Conservation (phyloP, 805 yeast species). For the Saturnispora sanitii region DNA sequence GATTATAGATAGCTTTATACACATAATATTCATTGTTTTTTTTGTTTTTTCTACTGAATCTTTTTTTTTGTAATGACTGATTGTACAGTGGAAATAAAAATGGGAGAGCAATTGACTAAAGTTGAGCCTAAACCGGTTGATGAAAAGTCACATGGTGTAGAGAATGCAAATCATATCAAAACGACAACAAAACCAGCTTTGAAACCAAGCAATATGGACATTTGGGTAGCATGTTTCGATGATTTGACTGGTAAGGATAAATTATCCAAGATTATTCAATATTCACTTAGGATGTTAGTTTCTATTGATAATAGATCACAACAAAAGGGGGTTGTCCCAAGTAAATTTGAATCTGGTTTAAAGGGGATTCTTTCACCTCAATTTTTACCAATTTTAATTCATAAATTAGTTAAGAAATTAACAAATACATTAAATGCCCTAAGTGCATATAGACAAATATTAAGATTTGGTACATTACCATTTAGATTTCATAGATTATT, state of each 20-base stretch:
- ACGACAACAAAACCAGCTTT: background rate
- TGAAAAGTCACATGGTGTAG: background rate
- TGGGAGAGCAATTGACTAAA: background rate
- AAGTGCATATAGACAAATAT: constrained; percentile 52
- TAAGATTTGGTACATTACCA: constrained; percentile 65
- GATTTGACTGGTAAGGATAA: constrained; percentile 60
- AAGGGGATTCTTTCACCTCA: too few relatives aligned
- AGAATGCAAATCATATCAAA: background rate
- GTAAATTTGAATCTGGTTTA: too few relatives aligned
- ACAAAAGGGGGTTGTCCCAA: background rate
- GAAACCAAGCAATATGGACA: constrained; percentile 8
- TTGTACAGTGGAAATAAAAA: background rate
- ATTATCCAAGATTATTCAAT: constrained; percentile 54
- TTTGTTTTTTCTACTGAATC: too few relatives aligned
- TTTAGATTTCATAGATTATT: constrained; percentile 37
- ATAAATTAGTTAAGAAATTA: constrained; percentile 8
- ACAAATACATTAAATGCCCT: constrained; percentile 28
- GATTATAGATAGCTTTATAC: too few relatives aligned
- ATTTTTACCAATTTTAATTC: constrained; percentile 2
- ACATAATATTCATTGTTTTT: too few relatives aligned
- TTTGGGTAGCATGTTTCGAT: constrained; percentile 29
- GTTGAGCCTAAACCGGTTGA: constrained; percentile 3
- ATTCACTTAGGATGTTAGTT: constrained; percentile 43
- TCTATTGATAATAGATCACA: constrained; percentile 7
- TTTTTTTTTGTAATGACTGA: background rate